Evolutionary conservation across 805 yeast species (phyloP).

Genomic region (Pichia occidentalis): DNA sequence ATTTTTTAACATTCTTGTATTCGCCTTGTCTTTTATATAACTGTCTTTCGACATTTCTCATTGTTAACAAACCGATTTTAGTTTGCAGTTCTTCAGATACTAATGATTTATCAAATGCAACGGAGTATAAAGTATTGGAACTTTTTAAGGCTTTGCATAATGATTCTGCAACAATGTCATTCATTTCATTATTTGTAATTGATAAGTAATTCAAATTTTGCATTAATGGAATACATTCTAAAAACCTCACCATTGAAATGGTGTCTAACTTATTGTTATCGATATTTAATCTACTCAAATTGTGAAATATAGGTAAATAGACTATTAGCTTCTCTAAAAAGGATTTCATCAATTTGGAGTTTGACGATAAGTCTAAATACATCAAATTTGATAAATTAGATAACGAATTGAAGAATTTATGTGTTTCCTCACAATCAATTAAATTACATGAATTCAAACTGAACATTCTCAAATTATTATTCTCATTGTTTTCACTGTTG

Average conservation of each 20-base stretch:
- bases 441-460: slow-evolving; percentile 64
- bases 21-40: slow-evolving; percentile 23
- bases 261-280: slow-evolving; percentile 59
- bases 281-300: slow-evolving; percentile 59
- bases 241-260: slow-evolving; percentile 49
- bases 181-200: slow-evolving; percentile 55
- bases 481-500: slow-evolving; percentile 5
- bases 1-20: slow-evolving; percentile 5
- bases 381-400: slow-evolving; percentile 52
- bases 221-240: slow-evolving; percentile 67
- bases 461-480: slow-evolving; percentile 36
- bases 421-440: slow-evolving; percentile 44
- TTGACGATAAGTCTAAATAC: slow-evolving; percentile 70
- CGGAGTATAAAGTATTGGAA: slow-evolving; percentile 55
- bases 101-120: slow-evolving; percentile 59
- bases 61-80: slow-evolving; percentile 68
- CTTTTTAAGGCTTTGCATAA: slow-evolving; percentile 64
- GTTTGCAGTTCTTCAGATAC: slow-evolving; percentile 61
- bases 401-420: slow-evolving; percentile 41
- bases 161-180: slow-evolving; percentile 55
- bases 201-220: slow-evolving; percentile 61
- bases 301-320: slow-evolving; percentile 61
- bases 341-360: slow-evolving; percentile 60
- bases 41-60: slow-evolving; percentile 70
- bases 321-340: slow-evolving; percentile 51